Conservation (phyloP, 257 asterid species). For the Nemophila menziesii region DNA sequence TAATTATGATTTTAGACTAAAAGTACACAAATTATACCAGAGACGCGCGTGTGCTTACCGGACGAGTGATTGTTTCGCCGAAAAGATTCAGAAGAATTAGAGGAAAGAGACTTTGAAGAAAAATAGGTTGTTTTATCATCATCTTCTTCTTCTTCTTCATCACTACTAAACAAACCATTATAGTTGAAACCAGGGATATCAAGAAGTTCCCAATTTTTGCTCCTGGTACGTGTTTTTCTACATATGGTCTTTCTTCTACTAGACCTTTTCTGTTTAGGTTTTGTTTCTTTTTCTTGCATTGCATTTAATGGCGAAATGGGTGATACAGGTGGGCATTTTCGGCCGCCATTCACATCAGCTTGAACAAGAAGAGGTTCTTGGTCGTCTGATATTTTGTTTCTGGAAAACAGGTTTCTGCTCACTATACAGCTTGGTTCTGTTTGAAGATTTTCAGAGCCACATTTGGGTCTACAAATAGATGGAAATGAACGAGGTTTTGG, state of each 20-base stretch:
- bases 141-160: conserved; percentile 9
- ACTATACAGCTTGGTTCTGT: neutral
- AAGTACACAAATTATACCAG: too few species aligned
- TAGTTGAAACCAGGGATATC: conserved; percentile 15
- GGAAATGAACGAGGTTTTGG: conserved; percentile 19
- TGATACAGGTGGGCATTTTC: conserved; percentile 42
- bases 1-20: too few species aligned
- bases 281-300: conserved; percentile 6
- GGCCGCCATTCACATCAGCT: conserved; percentile 23
- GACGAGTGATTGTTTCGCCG: neutral
- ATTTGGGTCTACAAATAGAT: conserved; percentile 10
- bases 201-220: conserved; percentile 2
- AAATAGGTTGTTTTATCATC: conserved; percentile 8
- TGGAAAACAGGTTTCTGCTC: neutral
- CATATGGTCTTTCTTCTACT: neutral
- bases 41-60: too few species aligned
- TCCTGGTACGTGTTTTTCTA: conserved; percentile 7
- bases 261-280: conserved; percentile 8
- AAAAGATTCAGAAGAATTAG: conserved; percentile 14
- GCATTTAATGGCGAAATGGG: conserved; percentile 28
- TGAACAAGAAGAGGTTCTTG: conserved; percentile 8
- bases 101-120: conserved; percentile 8
- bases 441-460: conserved; percentile 7
- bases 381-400: conserved; percentile 4
- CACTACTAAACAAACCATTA: conserved; percentile 20